phyloP scores from a whole-genome alignment of 192 early-diverging fungal species.

The Umbelopsis isabellina region DNA sequence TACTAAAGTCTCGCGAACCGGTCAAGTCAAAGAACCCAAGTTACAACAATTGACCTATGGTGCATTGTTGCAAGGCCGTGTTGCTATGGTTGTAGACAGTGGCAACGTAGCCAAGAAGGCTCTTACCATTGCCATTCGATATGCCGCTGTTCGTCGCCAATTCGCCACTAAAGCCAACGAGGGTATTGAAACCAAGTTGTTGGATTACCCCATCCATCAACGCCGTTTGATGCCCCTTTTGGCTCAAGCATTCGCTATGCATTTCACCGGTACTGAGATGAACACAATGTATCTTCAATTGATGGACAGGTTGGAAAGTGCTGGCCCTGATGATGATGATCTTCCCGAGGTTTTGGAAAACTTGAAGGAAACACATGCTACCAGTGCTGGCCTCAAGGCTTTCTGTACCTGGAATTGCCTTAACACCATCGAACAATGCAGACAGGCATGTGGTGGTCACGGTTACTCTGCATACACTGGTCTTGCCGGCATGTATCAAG shows the following conservation, averaged over 20 bases:
- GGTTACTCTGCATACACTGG: constrained; percentile 94
- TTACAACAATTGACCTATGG: constrained; percentile 87
- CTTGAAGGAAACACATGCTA: constrained; percentile 91
- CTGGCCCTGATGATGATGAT: constrained; percentile 63
- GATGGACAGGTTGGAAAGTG: constrained; percentile 75
- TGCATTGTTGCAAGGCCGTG: constrained; percentile 83
- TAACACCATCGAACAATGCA: constrained; percentile 89
- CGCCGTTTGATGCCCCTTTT: constrained; percentile 91
- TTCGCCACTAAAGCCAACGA: constrained; percentile 67
- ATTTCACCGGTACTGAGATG: constrained; percentile 88
- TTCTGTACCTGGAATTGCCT: constrained; percentile 93
- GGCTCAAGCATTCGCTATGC: constrained; percentile 89
- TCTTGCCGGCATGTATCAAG: constrained; percentile 80
- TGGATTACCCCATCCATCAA: constrained; percentile 95
- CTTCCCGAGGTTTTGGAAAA: constrained; percentile 69
- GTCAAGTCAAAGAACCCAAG: constrained; percentile 79
- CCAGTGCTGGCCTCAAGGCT: constrained; percentile 89
- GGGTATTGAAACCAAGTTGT: constrained; percentile 79
- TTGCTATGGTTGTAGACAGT: constrained; percentile 83
- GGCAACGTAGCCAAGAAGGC: constrained; percentile 89
- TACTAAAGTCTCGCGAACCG: constrained; percentile 81
- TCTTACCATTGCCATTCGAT: constrained; percentile 87
- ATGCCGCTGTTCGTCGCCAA: constrained; percentile 90
- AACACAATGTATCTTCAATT: constrained; percentile 73
- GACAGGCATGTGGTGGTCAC: constrained; percentile 90